Percentiles rank a stretch among this genome's conserved stretches.
These are phyloP conservation scores for Podospora appendiculata DNA, from an alignment of 495 filamentous ascomycete species.

Conservation along the genomic window DNA sequence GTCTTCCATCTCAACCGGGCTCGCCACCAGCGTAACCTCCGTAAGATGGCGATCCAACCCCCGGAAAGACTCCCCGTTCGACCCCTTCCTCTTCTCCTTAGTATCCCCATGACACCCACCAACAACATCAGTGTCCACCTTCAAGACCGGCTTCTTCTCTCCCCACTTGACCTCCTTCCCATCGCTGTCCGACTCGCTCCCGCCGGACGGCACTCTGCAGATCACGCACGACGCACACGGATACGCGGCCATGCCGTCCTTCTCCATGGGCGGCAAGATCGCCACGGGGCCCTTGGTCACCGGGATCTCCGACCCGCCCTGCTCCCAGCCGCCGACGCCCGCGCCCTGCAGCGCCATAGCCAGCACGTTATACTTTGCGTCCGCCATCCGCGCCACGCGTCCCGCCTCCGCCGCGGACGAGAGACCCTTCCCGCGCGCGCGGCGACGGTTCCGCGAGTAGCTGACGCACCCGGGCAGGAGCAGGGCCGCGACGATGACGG, in stretches of 20 bases:
- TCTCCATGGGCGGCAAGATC: not conserved
- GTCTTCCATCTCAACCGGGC: not conserved
- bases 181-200: not conserved
- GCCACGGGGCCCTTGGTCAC: not conserved
- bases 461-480: not conserved
- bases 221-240: not conserved
- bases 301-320: not conserved
- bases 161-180: not conserved
- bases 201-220: not conserved
- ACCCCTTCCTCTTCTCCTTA: not conserved
- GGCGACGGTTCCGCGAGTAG: not conserved
- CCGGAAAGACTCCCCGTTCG: not conserved
- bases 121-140: not conserved
- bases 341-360: conserved; percentile 1
- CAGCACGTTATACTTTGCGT: not conserved
- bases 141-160: not conserved
- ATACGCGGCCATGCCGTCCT: not conserved
- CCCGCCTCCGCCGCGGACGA: not conserved
- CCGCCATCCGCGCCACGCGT: not conserved
- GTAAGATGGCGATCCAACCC: not conserved
- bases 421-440: not conserved
- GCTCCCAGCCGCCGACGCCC: not conserved
- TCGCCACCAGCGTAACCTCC: not conserved
- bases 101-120: not conserved
- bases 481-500: not conserved